These are phyloP conservation scores for Torulaspora indica DNA, from an alignment of 805 yeast species.

Conservation along the genomic window DNA sequence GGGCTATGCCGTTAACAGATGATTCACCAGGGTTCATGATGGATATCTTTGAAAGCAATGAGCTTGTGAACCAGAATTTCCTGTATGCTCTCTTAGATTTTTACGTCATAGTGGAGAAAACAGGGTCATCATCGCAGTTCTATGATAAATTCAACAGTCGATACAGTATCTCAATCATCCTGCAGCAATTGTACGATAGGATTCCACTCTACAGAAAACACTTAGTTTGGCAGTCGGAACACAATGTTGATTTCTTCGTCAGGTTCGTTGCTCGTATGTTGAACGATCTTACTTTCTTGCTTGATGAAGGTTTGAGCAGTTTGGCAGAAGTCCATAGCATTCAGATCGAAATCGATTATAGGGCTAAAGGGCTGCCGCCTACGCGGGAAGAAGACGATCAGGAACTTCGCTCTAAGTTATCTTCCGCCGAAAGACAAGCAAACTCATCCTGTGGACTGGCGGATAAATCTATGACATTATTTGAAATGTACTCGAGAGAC, in stretches of 20 bases:
- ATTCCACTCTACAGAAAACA: constrained; percentile 63
- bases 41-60: constrained; percentile 57
- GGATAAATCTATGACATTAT: constrained; percentile 73
- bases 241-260: constrained; percentile 78
- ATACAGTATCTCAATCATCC: constrained; percentile 74
- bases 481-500: constrained; percentile 76
- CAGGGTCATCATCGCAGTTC: constrained; percentile 92
- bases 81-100: constrained; percentile 82
- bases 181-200: constrained; percentile 74
- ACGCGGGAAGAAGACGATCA: constrained; percentile 51
- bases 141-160: constrained; percentile 93
- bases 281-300: constrained; percentile 85
- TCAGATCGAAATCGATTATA: constrained; percentile 57
- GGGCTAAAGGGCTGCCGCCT: constrained; percentile 38
- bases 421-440: constrained; percentile 68
- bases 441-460: constrained; percentile 76
- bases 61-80: constrained; percentile 57
- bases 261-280: constrained; percentile 91
- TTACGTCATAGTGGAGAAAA: constrained; percentile 91
- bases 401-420: constrained; percentile 54
- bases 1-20: constrained; percentile 56
- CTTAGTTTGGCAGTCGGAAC: constrained; percentile 59
- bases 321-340: constrained; percentile 70
- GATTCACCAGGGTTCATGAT: constrained; percentile 69
- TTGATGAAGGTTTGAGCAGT: constrained; percentile 85